phyloP scores from a whole-genome alignment of 2,329 filamentous ascomycete genomes.

The Coniochaeta sp. region DNA sequence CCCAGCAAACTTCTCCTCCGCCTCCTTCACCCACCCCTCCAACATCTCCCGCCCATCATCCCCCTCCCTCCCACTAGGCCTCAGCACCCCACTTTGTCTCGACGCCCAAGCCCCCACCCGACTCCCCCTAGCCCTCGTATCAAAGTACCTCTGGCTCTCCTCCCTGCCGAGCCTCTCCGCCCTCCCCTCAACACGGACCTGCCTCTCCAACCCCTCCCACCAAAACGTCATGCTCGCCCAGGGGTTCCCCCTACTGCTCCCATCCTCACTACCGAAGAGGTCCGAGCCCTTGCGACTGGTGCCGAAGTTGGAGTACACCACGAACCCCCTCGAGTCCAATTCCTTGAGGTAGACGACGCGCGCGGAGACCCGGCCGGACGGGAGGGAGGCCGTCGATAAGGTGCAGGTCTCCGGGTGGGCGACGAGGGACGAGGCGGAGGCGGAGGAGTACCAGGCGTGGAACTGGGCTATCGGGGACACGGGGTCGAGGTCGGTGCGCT shows the following conservation, averaged over 20 bases:
- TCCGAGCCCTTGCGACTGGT: constrained; percentile 66
- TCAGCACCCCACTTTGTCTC: constrained; percentile 72
- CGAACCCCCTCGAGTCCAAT: constrained; percentile 74
- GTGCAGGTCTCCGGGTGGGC: constrained; percentile 83
- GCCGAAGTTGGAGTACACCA: constrained; percentile 89
- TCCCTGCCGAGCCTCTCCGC: constrained; percentile 59
- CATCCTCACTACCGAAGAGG: constrained; percentile 33
- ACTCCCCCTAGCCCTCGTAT: constrained; percentile 68
- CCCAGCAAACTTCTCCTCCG: constrained; percentile 68
- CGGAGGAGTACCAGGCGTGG: constrained; percentile 78
- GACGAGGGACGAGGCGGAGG: constrained; percentile 49
- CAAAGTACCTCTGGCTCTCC: constrained; percentile 66
- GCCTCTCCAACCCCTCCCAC: constrained; percentile 81
- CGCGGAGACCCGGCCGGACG: constrained; percentile 75
- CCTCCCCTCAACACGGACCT: constrained; percentile 81
- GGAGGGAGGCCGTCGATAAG: constrained; percentile 76
- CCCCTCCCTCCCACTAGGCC: constrained; percentile 29
- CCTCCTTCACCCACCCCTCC: constrained; percentile 69
- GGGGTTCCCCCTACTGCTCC: constrained; percentile 55
- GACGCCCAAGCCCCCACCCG: constrained; percentile 92
- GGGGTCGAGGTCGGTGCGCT: constrained; percentile 51
- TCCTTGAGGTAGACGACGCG: constrained; percentile 95
- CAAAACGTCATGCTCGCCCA: constrained; percentile 82
- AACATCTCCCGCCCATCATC: constrained; percentile 68
- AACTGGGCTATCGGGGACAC: constrained; percentile 74